Evolutionary conservation across 495 filamentous ascomycete species (phyloP), one percentile per base, ranked within the genome.

Genomic region (Patellaria atrata): DNA sequence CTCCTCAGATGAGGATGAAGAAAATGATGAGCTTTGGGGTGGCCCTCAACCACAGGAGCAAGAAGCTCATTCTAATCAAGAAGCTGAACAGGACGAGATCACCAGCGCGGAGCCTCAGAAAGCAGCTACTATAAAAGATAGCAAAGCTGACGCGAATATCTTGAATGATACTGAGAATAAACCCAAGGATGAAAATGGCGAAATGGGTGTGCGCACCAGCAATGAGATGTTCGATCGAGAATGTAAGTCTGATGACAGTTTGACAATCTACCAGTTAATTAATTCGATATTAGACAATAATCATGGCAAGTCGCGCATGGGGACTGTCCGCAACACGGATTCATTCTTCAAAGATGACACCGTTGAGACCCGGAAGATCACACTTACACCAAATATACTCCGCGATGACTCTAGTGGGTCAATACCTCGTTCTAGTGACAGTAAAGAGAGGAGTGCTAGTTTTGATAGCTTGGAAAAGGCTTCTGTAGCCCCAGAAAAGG

Each of bases 261-360:
- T 12, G 2, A 30, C 13, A 16, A 3, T 11, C 4, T 22, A 22
- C 15, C n/a, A 20, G 3, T 22, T 11, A 14, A 8, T 40, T n/a
- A n/a, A n/a, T n/a, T n/a, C n/a, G n/a, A 37, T 6, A 7, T 6
- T 52, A 0, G 61, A 61, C 22, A 50, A 61, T 8, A 54, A 55
- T 19, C 61, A 68, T 21, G 72, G 64, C 57, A 75, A 75, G 45
- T 82, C 83, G 20, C 74, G 79, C 45, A 86, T 86, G 52, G 84
- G 82, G 19, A 85, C 77, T 26, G 64, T 92, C 14, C 70, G 86
- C 37, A 86, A 86, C 50, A 84, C 81, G 9, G 85, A 94, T 52
- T 91, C 82, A 9, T 94, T 97, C 64, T 94, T 93, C 67, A 91
- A 85, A 56, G 89, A 96, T 41, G 89, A 97, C 45, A 81, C 74